Evolutionary conservation across 2,329 filamentous ascomycete genomes (phyloP).

Genomic region (Botrytis aclada): DNA sequence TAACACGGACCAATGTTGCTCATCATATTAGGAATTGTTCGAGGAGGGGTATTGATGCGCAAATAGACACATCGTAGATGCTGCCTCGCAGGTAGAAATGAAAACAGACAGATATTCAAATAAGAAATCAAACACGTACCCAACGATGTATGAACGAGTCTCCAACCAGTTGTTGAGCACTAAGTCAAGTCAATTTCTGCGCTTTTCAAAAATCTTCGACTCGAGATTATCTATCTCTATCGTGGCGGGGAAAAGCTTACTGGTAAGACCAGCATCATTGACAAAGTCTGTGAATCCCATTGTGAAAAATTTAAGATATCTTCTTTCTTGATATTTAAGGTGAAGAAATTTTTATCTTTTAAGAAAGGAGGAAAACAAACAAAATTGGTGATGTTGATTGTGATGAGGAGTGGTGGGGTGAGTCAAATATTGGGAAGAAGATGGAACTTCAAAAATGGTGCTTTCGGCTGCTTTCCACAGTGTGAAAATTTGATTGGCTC

Average conservation of each 20-base stretch:
- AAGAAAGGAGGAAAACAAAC: conserved; percentile 5
- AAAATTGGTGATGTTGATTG: conserved; percentile 10
- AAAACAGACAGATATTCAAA: conserved; percentile 25
- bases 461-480: background rate
- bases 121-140: conserved; percentile 55
- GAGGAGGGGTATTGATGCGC: conserved; percentile 25
- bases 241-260: conserved; percentile 41
- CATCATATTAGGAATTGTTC: conserved; percentile 57
- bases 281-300: conserved; percentile 71
- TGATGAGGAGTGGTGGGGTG: conserved; percentile 18
- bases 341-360: conserved; percentile 12
- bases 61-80: conserved; percentile 24
- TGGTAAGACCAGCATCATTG: conserved; percentile 60
- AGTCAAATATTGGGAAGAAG: conserved; percentile 19
- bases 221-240: background rate
- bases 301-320: conserved; percentile 25
- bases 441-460: conserved; percentile 12
- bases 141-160: conserved; percentile 77
- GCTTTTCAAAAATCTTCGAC: conserved; percentile 22
- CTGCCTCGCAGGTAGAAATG: conserved; percentile 20
- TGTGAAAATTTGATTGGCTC: conserved; percentile 20
- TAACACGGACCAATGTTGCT: conserved; percentile 94
- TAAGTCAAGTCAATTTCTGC: conserved; percentile 41
- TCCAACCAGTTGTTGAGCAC: conserved; percentile 71
- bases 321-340: conserved; percentile 14